Conservation (phyloP, 352 stramenopile genomes). For the Pythium aphanidermatum region DNA sequence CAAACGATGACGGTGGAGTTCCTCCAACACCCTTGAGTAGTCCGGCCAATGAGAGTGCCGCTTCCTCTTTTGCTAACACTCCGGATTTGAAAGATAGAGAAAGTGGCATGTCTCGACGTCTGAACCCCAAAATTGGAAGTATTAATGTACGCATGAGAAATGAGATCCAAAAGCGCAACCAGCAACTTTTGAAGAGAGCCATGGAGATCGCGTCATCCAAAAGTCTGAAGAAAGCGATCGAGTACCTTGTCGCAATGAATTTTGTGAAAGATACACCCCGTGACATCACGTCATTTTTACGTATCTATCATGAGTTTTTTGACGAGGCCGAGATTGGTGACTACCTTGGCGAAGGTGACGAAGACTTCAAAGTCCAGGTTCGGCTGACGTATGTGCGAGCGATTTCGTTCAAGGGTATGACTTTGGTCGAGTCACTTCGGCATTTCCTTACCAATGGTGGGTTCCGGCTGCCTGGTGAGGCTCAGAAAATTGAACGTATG, state of each 20-base stretch:
- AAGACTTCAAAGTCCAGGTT: constrained; percentile 90
- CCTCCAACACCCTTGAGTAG: not conserved
- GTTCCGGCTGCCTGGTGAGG: constrained; percentile 96
- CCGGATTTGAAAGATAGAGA: constrained; percentile 1
- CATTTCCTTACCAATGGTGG: constrained; percentile 97
- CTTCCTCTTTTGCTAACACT: not conserved
- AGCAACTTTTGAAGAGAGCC: constrained; percentile 70
- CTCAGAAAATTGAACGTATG: constrained; percentile 98
- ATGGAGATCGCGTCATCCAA: constrained; percentile 80
- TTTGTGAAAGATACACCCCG: constrained; percentile 78
- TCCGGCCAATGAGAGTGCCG: too few relatives aligned
- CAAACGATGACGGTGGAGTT: constrained; percentile 11
- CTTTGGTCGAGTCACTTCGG: constrained; percentile 93
- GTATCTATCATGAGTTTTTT: constrained; percentile 92
- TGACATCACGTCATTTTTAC: constrained; percentile 93
- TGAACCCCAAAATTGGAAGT: constrained; percentile 29
- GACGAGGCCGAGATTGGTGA: constrained; percentile 91
- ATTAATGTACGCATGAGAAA: constrained; percentile 77
- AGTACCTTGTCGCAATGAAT: constrained; percentile 83
- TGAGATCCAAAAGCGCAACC: constrained; percentile 76
- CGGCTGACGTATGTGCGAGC: constrained; percentile 93
- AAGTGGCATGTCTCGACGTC: not conserved
- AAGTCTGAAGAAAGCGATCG: constrained; percentile 83
- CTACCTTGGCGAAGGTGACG: constrained; percentile 91
- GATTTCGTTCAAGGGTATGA: constrained; percentile 97